phyloP scores from a whole-genome alignment of 1,284 basidiomycete species.

The Naganishia sp. region DNA sequence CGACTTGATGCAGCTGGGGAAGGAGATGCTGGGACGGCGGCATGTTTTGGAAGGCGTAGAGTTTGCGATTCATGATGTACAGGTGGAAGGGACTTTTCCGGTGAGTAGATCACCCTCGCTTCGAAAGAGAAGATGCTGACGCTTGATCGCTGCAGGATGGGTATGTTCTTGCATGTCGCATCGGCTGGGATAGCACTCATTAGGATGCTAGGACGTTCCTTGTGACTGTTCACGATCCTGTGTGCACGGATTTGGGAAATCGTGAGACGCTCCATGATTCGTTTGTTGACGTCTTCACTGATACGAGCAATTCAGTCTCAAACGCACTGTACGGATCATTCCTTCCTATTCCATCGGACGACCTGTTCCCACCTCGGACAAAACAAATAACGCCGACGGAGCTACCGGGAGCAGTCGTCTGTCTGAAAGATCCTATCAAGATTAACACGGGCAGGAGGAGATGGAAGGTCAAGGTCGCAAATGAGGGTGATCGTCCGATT shows the following conservation, averaged over 20 bases:
- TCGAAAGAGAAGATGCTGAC: not conserved
- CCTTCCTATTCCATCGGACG: constrained; percentile 72
- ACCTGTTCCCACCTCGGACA: constrained; percentile 65
- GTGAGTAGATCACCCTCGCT: constrained; percentile 52
- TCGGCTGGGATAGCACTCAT: constrained; percentile 4
- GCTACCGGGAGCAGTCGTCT: constrained; percentile 73
- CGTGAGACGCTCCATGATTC: constrained; percentile 40
- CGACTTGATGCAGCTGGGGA: constrained; percentile 88
- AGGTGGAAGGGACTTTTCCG: constrained; percentile 89
- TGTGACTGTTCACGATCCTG: constrained; percentile 90
- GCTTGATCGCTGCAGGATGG: constrained; percentile 38
- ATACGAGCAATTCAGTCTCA: constrained; percentile 54
- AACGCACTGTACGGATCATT: constrained; percentile 91
- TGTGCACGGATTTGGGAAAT: constrained; percentile 79
- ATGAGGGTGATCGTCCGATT: constrained; percentile 91
- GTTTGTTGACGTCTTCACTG: not conserved
- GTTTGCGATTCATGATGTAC: constrained; percentile 69
- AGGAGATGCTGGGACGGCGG: constrained; percentile 78
- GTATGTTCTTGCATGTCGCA: constrained; percentile 16
- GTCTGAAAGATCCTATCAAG: constrained; percentile 66
- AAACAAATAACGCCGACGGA: constrained; percentile 59
- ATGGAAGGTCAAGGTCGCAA: constrained; percentile 75
- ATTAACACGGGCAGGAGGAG: constrained; percentile 74
- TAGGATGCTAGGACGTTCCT: constrained; percentile 71
- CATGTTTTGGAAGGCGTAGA: constrained; percentile 70